Evolutionary conservation across 345 rosid genomes (phyloP).

Genomic region (Aethionema arabicum): DNA sequence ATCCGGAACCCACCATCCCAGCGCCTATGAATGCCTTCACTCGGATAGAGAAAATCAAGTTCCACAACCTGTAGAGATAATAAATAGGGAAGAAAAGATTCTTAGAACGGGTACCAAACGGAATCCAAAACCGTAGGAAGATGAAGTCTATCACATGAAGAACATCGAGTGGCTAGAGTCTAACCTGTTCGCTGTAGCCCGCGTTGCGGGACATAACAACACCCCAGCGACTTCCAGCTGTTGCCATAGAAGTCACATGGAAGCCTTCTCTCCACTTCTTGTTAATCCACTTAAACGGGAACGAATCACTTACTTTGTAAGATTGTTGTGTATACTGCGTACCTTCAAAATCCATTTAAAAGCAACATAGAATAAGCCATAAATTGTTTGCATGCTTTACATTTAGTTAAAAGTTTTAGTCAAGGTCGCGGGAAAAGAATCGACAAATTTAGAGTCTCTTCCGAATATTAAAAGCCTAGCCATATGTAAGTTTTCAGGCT

Average conservation of each 20-base stretch:
- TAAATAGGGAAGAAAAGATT: not conserved
- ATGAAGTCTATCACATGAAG: not conserved
- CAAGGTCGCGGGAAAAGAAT: not conserved
- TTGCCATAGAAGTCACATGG: constrained; percentile 96
- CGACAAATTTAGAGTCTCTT: constrained; percentile 7
- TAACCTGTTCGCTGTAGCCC: constrained; percentile 90
- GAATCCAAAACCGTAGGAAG: constrained; percentile 11
- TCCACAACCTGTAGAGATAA: constrained; percentile 70
- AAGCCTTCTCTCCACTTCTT: constrained; percentile 99
- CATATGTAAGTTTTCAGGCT: not conserved
- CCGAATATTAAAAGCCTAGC: constrained; percentile 18
- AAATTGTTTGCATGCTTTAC: not conserved
- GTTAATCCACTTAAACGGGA: constrained; percentile 98
- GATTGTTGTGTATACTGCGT: constrained; percentile 91
- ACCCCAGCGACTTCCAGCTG: constrained; percentile 96
- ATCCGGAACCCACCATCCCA: constrained; percentile 96
- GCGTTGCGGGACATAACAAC: constrained; percentile 99
- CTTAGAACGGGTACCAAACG: constrained; percentile 1
- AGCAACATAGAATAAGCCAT: constrained; percentile 2
- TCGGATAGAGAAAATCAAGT: constrained; percentile 97
- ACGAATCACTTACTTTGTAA: constrained; percentile 91
- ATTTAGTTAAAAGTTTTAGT: not conserved
- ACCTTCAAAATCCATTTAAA: constrained; percentile 48
- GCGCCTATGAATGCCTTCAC: constrained; percentile 94
- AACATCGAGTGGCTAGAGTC: not conserved